Conservation (phyloP, 306 rosid species). For the Trichosanthes truncata region DNA sequence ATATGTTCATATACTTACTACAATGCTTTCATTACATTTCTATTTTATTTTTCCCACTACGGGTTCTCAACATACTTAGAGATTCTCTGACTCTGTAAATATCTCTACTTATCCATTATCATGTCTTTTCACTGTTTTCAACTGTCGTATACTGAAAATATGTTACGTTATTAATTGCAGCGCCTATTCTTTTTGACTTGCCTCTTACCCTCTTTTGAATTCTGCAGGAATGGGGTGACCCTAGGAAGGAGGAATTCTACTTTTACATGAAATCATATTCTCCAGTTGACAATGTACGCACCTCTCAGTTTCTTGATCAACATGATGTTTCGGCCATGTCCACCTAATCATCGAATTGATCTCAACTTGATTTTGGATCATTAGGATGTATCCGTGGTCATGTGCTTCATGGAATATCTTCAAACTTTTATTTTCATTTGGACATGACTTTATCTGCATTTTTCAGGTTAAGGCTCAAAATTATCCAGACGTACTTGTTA, state of each 20-base stretch:
- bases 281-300: conserved; percentile 86
- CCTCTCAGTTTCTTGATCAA: background rate
- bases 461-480: conserved; percentile 64
- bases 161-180: background rate
- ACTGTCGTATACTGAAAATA: background rate
- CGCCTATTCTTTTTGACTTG: background rate
- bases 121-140: no score
- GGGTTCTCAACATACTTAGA: background rate
- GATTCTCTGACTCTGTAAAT: background rate
- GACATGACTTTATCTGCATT: conserved; percentile 8
- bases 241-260: conserved; percentile 84
- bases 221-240: conserved; percentile 98
- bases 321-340: background rate
- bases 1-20: background rate
- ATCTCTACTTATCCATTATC: background rate
- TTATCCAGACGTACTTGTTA: conserved; percentile 78
- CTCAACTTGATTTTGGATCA: background rate
- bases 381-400: background rate
- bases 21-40: background rate
- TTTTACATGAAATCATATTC: conserved; percentile 95
- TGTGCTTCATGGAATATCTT: background rate
- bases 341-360: background rate
- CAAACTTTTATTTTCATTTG: background rate
- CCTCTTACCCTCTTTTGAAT: conserved; percentile 14
- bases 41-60: background rate